These are phyloP conservation scores for Lathyrus tuberosus DNA, from an alignment of 306 rosid species.

Conservation along the genomic window DNA sequence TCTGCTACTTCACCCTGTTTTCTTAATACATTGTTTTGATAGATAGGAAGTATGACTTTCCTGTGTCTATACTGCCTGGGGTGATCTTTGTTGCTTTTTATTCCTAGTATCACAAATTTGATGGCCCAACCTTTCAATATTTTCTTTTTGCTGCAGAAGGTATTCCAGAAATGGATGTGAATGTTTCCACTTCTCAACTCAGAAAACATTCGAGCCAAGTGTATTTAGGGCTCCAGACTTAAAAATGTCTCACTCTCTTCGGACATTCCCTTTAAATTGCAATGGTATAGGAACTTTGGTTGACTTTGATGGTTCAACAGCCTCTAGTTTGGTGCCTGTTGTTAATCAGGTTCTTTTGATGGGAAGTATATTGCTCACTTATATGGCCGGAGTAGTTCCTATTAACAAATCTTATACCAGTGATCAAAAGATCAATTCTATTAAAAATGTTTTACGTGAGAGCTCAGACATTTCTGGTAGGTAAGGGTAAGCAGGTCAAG, in stretches of 20 bases:
- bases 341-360: slow-evolving; percentile 81
- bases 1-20: slow-evolving; percentile 25
- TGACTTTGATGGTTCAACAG: slow-evolving; percentile 57
- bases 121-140: slow-evolving; percentile 28
- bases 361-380: slow-evolving; percentile 86
- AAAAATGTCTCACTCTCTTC: slow-evolving; percentile 44
- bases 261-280: slow-evolving; percentile 47
- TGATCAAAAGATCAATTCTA: slow-evolving; percentile 53
- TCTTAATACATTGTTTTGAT: slow-evolving; percentile 2
- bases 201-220: slow-evolving; percentile 46
- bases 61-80: neutral
- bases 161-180: slow-evolving; percentile 46
- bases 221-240: slow-evolving; percentile 43
- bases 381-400: slow-evolving; percentile 84
- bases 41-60: slow-evolving; percentile 14
- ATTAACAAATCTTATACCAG: slow-evolving; percentile 48
- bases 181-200: slow-evolving; percentile 36
- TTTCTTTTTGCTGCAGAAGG: slow-evolving; percentile 54
- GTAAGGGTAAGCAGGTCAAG: slow-evolving; percentile 80
- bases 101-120: slow-evolving; percentile 32
- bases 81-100: slow-evolving; percentile 4
- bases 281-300: slow-evolving; percentile 64
- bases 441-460: slow-evolving; percentile 45
- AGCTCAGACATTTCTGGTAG: slow-evolving; percentile 82
- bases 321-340: slow-evolving; percentile 65